These are phyloP conservation scores for Aureobasidium sp. DNA, from an alignment of 2,329 filamentous ascomycete species.

Conservation along the genomic window DNA sequence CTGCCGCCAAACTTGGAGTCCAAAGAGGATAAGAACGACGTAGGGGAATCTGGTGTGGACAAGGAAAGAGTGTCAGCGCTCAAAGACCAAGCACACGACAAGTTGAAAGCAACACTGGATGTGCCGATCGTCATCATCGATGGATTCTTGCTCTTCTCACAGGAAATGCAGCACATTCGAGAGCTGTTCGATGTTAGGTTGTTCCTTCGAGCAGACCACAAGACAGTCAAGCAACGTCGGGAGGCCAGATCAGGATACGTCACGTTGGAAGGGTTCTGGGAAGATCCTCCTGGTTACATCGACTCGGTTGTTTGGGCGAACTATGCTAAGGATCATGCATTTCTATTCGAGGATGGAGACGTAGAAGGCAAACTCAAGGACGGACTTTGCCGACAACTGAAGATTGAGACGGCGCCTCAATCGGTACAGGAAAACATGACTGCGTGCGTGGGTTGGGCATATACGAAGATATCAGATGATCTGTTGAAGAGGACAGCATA, in stretches of 20 bases:
- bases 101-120: constrained; percentile 7
- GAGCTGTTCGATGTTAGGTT: constrained; percentile 65
- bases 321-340: constrained; percentile 73
- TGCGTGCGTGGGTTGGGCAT: constrained; percentile 34
- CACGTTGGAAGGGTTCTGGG: constrained; percentile 82
- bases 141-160: constrained; percentile 77
- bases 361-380: constrained; percentile 52
- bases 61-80: constrained; percentile 25
- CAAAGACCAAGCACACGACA: constrained; percentile 21
- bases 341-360: constrained; percentile 66
- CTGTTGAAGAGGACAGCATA: neutral
- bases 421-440: constrained; percentile 29
- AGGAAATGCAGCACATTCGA: constrained; percentile 47
- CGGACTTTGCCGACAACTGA: constrained; percentile 30
- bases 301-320: constrained; percentile 95
- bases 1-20: constrained; percentile 48
- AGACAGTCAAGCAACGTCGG: constrained; percentile 56
- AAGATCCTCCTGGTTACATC: constrained; percentile 88
- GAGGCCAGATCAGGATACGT: constrained; percentile 69
- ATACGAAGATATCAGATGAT: constrained; percentile 22
- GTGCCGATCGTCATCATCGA: constrained; percentile 65
- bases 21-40: constrained; percentile 54
- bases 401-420: constrained; percentile 27
- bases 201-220: constrained; percentile 66
- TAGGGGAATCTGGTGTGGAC: constrained; percentile 37